Evolutionary conservation across 176 grass and related monocot species (phyloP).

Genomic region (Chloris gayana): DNA sequence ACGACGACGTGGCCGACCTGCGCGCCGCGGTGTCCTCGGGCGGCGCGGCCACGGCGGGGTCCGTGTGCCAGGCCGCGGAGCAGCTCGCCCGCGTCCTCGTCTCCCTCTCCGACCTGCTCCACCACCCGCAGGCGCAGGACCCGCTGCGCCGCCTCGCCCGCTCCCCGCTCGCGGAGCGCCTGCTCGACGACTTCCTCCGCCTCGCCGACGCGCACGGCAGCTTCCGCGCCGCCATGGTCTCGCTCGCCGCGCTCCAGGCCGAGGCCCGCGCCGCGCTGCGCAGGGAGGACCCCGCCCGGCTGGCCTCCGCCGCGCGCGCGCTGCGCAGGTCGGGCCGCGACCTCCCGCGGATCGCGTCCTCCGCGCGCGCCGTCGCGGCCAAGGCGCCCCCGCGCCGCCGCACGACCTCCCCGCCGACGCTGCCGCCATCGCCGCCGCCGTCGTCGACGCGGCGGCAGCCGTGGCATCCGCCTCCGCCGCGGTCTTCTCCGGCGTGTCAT

Average conservation of each 20-base stretch:
- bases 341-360: constrained; percentile 44
- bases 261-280: constrained; percentile 61
- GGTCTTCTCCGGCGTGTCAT: constrained; percentile 42
- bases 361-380: constrained; percentile 42
- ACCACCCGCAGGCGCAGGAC: constrained; percentile 68
- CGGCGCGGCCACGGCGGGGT: not conserved
- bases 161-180: constrained; percentile 47
- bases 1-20: constrained; percentile 63
- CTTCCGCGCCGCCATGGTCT: constrained; percentile 48
- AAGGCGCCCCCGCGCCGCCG: constrained; percentile 23
- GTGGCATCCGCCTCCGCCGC: constrained; percentile 36
- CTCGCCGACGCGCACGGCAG: constrained; percentile 71
- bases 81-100: constrained; percentile 44
- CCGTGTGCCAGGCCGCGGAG: constrained; percentile 31
- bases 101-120: constrained; percentile 65
- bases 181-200: constrained; percentile 73
- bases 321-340: constrained; percentile 41
- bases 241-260: constrained; percentile 42
- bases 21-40: constrained; percentile 19
- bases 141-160: constrained; percentile 38
- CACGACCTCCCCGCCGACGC: constrained; percentile 34
- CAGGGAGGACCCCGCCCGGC: constrained; percentile 37
- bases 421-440: constrained; percentile 38
- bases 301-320: constrained; percentile 49
- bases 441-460: constrained; percentile 44